These are phyloP conservation scores for Stagonosporopsis tanaceti DNA, from an alignment of 2,329 filamentous ascomycete genomes.

Conservation along the genomic window DNA sequence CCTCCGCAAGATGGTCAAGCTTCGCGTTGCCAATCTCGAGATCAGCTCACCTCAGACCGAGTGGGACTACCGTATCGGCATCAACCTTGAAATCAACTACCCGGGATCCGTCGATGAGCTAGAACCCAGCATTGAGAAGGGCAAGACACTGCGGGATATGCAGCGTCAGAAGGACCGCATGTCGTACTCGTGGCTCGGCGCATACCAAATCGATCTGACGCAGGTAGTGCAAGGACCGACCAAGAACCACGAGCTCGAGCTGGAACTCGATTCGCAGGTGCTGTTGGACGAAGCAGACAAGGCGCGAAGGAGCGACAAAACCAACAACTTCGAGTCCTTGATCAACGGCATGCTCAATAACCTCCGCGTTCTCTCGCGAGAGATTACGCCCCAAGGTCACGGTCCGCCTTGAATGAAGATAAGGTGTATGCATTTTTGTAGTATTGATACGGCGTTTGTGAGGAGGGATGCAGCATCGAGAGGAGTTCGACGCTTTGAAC, in stretches of 20 bases:
- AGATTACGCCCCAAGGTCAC: conserved; percentile 36
- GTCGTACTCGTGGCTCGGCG: conserved; percentile 83
- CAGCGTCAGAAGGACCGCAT: conserved; percentile 88
- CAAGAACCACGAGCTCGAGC: conserved; percentile 82
- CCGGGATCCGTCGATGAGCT: conserved; percentile 67
- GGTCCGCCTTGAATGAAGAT: conserved; percentile 8
- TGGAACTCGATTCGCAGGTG: conserved; percentile 73
- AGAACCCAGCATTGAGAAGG: conserved; percentile 52
- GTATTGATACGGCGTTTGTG: conserved; percentile 17
- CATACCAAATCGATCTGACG: conserved; percentile 89
- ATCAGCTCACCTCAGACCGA: conserved; percentile 78
- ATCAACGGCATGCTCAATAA: conserved; percentile 81
- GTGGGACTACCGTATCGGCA: conserved; percentile 91
- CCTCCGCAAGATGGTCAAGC: conserved; percentile 88
- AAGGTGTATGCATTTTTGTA: conserved; percentile 21
- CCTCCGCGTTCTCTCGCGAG: conserved; percentile 46
- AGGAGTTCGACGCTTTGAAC: conserved; percentile 38
- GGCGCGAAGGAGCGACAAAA: conserved; percentile 59
- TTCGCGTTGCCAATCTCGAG: conserved; percentile 86
- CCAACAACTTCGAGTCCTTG: conserved; percentile 63
- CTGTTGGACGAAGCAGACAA: conserved; percentile 71
- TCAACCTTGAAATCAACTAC: conserved; percentile 93
- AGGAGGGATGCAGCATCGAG: conserved; percentile 23
- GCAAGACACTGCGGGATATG: conserved; percentile 47
- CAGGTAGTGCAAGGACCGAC: conserved; percentile 72